Percentiles rank a stretch among this genome's conserved stretches.
These are phyloP conservation scores for Ustilago bromivora DNA, from an alignment of 1,284 basidiomycete genomes.

Conservation along the genomic window DNA sequence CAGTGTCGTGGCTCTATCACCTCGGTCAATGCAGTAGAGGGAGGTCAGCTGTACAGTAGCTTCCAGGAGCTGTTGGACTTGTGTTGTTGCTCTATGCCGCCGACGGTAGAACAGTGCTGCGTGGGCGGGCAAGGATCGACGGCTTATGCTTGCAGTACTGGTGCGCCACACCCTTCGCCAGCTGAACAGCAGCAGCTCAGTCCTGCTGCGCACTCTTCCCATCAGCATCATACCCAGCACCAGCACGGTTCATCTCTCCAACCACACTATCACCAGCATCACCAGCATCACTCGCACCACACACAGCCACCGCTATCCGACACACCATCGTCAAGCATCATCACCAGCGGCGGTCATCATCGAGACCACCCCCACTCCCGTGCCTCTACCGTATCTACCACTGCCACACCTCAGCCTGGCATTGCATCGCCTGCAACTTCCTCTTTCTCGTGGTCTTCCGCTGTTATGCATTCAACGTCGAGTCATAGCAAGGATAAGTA, in stretches of 20 bases:
- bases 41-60: slow-evolving; percentile 43
- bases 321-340: slow-evolving; percentile 37
- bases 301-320: slow-evolving; percentile 17
- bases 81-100: slow-evolving; percentile 50
- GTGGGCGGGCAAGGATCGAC: slow-evolving; percentile 12
- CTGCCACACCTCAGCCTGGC: slow-evolving; percentile 28
- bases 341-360: slow-evolving; percentile 11
- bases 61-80: slow-evolving; percentile 53
- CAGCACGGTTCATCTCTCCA: neutral
- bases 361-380: slow-evolving; percentile 15
- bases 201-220: slow-evolving; percentile 2
- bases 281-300: neutral
- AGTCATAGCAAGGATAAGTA: slow-evolving; percentile 19
- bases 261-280: neutral
- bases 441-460: slow-evolving; percentile 16
- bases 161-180: slow-evolving; percentile 9
- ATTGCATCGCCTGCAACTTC: slow-evolving; percentile 20
- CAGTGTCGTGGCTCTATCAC: slow-evolving; percentile 36
- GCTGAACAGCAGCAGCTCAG: slow-evolving; percentile 5
- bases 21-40: slow-evolving; percentile 14
- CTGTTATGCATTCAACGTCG: slow-evolving; percentile 8
- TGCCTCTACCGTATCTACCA: slow-evolving; percentile 30
- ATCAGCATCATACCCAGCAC: slow-evolving; percentile 6
- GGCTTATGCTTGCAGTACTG: slow-evolving; percentile 15
- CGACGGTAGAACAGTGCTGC: slow-evolving; percentile 42